phyloP scores from a whole-genome alignment of 2,329 filamentous ascomycete genomes.

The Fusarium sp. region DNA sequence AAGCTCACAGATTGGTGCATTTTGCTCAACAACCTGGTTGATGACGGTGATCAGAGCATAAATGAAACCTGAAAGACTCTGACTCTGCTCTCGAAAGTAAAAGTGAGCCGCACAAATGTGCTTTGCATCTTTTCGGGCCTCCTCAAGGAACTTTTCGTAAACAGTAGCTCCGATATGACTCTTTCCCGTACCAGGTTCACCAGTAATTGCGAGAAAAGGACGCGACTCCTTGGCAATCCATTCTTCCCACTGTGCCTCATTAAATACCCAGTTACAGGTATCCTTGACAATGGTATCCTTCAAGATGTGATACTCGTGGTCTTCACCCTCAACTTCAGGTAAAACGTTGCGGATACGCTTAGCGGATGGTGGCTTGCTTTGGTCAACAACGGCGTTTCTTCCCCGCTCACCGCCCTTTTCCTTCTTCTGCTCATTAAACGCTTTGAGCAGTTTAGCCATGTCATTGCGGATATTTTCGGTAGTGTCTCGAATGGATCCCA shows the following conservation, averaged over 20 bases:
- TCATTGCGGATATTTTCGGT: slow-evolving; percentile 46
- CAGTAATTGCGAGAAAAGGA: slow-evolving; percentile 46
- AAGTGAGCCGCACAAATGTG: slow-evolving; percentile 49
- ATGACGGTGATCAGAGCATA: slow-evolving; percentile 45
- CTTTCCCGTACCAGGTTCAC: slow-evolving; percentile 50
- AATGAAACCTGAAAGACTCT: slow-evolving; percentile 41
- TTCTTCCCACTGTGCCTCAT: slow-evolving; percentile 43
- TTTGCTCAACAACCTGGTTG: slow-evolving; percentile 50
- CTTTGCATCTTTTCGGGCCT: slow-evolving; percentile 30
- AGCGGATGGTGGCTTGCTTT: slow-evolving; percentile 40
- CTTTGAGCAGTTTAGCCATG: slow-evolving; percentile 45
- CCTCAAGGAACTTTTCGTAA: slow-evolving; percentile 32
- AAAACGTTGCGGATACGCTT: slow-evolving; percentile 44
- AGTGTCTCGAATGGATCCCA: slow-evolving; percentile 43
- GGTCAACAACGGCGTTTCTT: slow-evolving; percentile 28
- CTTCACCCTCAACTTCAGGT: slow-evolving; percentile 38
- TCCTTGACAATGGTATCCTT: slow-evolving; percentile 47
- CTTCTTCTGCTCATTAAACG: slow-evolving; percentile 41
- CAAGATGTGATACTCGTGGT: slow-evolving; percentile 43
- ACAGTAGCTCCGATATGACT: slow-evolving; percentile 47
- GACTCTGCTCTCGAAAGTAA: slow-evolving; percentile 52
- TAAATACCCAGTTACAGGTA: slow-evolving; percentile 49
- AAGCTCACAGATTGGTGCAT: slow-evolving; percentile 47
- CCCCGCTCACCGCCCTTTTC: slow-evolving; percentile 28
- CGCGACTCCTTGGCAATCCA: slow-evolving; percentile 37